Conservation (phyloP, 2,329 filamentous ascomycete genomes). For the Ophiostoma novo-ulmi region DNA sequence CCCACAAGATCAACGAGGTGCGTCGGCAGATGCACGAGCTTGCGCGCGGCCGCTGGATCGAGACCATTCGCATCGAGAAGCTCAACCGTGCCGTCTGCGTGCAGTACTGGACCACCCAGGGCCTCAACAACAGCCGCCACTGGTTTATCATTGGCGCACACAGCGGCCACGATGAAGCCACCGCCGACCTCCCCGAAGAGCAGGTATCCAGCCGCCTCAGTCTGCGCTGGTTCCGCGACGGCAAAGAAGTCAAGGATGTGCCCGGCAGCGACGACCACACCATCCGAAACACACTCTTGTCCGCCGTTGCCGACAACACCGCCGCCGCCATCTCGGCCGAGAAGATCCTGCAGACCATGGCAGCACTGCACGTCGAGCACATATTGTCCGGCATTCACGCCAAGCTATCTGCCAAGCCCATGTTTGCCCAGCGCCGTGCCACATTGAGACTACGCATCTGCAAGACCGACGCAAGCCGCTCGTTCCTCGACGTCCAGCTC, state of each 20-base stretch:
- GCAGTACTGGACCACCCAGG: constrained; percentile 75
- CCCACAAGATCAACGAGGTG: constrained; percentile 81
- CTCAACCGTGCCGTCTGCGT: constrained; percentile 77
- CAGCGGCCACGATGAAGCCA: constrained; percentile 26
- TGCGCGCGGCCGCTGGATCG: constrained; percentile 67
- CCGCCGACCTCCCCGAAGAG: constrained; percentile 33
- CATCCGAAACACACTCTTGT: constrained; percentile 39
- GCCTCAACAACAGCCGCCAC: constrained; percentile 22
- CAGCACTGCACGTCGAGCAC: constrained; percentile 68
- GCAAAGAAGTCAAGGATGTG: constrained; percentile 63
- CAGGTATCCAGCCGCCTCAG: constrained; percentile 52
- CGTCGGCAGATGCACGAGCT: constrained; percentile 71
- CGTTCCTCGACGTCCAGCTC: constrained; percentile 63
- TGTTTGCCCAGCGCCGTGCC: constrained; percentile 58
- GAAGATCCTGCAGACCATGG: constrained; percentile 63
- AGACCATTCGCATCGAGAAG: constrained; percentile 69
- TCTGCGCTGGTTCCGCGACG: constrained; percentile 79
- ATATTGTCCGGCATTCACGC: constrained; percentile 63
- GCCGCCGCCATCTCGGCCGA: constrained; percentile 63
- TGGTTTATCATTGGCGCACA: constrained; percentile 86
- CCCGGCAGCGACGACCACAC: constrained; percentile 44
- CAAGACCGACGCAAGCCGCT: constrained; percentile 58
- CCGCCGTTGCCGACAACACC: constrained; percentile 50
- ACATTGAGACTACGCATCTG: constrained; percentile 55
- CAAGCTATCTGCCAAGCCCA: constrained; percentile 53